phyloP scores from a whole-genome alignment of 805 yeast species.

The Yueomyces sinensis region DNA sequence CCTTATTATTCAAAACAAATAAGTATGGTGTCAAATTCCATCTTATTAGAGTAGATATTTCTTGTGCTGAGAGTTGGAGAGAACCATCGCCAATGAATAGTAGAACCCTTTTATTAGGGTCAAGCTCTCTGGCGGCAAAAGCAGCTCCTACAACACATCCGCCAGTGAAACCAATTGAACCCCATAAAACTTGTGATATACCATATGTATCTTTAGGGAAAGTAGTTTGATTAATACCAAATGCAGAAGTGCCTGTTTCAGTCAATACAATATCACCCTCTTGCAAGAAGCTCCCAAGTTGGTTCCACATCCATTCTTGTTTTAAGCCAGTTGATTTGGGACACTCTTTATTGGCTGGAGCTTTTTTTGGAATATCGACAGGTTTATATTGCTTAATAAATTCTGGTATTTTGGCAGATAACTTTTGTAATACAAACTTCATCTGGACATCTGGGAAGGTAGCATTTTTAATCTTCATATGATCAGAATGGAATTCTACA shows the following conservation, averaged over 20 bases:
- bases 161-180: conserved; percentile 49
- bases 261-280: conserved; percentile 47
- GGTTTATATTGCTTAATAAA: conserved; percentile 28
- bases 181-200: conserved; percentile 56
- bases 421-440: conserved; percentile 33
- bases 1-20: conserved; percentile 48
- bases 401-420: conserved; percentile 22
- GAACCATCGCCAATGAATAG: conserved; percentile 58
- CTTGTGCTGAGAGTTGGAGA: conserved; percentile 51
- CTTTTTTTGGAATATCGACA: conserved; percentile 32
- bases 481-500: conserved; percentile 58
- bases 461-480: conserved; percentile 48
- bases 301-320: conserved; percentile 51
- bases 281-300: conserved; percentile 39
- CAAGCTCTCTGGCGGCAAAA: conserved; percentile 43
- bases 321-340: conserved; percentile 29
- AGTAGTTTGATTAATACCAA: conserved; percentile 44
- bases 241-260: conserved; percentile 56
- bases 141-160: conserved; percentile 52
- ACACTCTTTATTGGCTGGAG: conserved; percentile 30
- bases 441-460: conserved; percentile 50
- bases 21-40: conserved; percentile 47
- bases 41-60: conserved; percentile 46
- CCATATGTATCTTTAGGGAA: conserved; percentile 42
- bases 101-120: conserved; percentile 39